Conservation (phyloP, 202 grass and related monocot genomes). For the Zoysia matrella region DNA sequence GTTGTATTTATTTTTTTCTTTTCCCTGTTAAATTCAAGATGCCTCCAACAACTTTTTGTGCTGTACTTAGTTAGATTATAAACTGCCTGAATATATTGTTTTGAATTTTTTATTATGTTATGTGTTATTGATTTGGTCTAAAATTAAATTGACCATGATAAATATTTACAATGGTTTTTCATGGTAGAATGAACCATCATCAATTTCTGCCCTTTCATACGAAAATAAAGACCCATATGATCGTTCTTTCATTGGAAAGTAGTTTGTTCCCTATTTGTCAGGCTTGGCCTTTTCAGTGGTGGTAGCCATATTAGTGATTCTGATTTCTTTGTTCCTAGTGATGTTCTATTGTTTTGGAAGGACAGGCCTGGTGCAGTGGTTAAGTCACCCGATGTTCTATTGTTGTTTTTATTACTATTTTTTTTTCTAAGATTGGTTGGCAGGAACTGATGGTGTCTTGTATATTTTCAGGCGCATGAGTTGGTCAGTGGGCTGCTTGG, state of each 20-base stretch:
- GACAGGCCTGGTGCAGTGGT: too few species aligned
- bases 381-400: neutral
- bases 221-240: neutral
- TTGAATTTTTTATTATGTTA: neutral
- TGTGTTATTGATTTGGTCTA: neutral
- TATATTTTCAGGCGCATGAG: slow-evolving; percentile 30
- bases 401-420: neutral
- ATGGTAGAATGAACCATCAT: slow-evolving; percentile 4
- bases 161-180: neutral
- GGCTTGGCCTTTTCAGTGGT: neutral
- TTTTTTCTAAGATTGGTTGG: slow-evolving; percentile 6
- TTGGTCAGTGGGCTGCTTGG: slow-evolving; percentile 36
- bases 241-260: neutral
- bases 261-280: neutral
- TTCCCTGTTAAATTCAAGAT: too few species aligned
- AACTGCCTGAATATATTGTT: neutral
- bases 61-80: too few species aligned
- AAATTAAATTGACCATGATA: slow-evolving; percentile 6
- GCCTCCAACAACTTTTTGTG: too few species aligned
- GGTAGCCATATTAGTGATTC: slow-evolving; percentile 18
- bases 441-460: neutral
- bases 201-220: neutral
- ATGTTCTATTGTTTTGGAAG: slow-evolving; percentile 1
- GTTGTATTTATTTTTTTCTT: too few species aligned
- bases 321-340: slow-evolving; percentile 16